These are phyloP conservation scores for Cucumis melo DNA, from an alignment of 306 rosid species.

Conservation along the genomic window DNA sequence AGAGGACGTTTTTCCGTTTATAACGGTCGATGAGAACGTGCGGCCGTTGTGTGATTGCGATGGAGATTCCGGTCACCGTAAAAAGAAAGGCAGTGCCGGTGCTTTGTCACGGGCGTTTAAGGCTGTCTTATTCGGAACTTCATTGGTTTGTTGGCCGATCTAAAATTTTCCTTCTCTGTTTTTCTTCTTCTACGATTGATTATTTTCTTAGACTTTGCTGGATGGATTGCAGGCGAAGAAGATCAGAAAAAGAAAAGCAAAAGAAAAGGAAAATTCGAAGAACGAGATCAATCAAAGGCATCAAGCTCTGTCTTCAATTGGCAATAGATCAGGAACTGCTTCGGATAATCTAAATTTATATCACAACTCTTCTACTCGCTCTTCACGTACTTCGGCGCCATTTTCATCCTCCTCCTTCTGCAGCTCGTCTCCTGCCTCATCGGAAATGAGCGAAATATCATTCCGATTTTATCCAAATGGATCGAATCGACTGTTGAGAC, in stretches of 20 bases:
- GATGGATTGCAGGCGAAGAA: not conserved
- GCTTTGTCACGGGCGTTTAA: not conserved
- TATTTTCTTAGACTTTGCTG: not conserved
- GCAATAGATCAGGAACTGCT: not conserved
- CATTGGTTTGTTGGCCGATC: conserved; percentile 1
- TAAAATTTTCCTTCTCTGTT: not conserved
- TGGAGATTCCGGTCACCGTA: not conserved
- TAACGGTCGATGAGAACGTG: not conserved
- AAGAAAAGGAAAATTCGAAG: not conserved
- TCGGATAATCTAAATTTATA: not conserved
- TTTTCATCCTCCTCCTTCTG: not conserved
- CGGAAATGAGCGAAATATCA: not conserved
- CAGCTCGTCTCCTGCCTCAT: not conserved
- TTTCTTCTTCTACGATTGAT: not conserved
- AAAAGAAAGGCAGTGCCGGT: not conserved
- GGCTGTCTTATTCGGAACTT: not conserved
- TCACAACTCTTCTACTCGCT: not conserved
- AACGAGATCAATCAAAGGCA: not conserved
- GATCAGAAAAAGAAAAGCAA: not conserved
- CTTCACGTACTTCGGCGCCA: not conserved
- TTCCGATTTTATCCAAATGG: not conserved
- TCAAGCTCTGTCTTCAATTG: not conserved
- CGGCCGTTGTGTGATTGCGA: not conserved
- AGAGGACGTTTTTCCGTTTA: not conserved
- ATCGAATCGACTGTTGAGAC: not conserved